Evolutionary conservation across 2,329 filamentous ascomycete species (phyloP), one percentile per base, ranked within the genome.

Genomic region (Fusarium verticillioides): DNA sequence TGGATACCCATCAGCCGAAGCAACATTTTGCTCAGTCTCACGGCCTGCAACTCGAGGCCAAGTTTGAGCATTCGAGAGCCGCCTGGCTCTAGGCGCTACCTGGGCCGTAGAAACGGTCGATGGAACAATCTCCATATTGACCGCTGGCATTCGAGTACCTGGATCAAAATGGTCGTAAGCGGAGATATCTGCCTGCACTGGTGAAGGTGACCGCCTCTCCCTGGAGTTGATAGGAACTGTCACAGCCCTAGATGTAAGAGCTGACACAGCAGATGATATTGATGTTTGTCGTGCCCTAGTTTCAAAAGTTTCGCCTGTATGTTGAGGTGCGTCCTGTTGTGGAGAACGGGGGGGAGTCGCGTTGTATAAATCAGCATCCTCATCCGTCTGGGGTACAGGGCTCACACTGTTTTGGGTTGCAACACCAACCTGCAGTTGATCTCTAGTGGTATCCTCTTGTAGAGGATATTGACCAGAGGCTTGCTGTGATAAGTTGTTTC

Each of bases 271-370:
- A 18, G 75, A 73, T 23, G 78, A 78, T 8, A 54, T 44, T 12
- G 72, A 75, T 16, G 71, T 36, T 32, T 70, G 68, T 10, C 69
- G 63, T 19, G 19, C 39, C 34, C 60, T 61, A 18, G 56, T 34
- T 42, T 66, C 70, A 34, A 60, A 59, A 7, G 37, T 46, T 4
- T 60, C 63, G 10, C 60, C 63, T 18, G 58, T 60, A 15, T 47
- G 23, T 26, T 60, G 71, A 12, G 52, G 47, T 15, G 62, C 59
- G 19, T 60, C 49, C 37, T 72, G 69, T 28, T 53, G 72, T 2
- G 85, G 86, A 1, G 85, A 86, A 16, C 78, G 81, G 5, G 84
- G 85, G 2, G 86, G 85, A 4, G 85, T 86, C 9, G 84, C 84
- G 65, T 86, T 83, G 74, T 87, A 87, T 7, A 87, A 77, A 32